phyloP scores from a whole-genome alignment of 495 filamentous ascomycete species.

The Penicillium egyptiacum region DNA sequence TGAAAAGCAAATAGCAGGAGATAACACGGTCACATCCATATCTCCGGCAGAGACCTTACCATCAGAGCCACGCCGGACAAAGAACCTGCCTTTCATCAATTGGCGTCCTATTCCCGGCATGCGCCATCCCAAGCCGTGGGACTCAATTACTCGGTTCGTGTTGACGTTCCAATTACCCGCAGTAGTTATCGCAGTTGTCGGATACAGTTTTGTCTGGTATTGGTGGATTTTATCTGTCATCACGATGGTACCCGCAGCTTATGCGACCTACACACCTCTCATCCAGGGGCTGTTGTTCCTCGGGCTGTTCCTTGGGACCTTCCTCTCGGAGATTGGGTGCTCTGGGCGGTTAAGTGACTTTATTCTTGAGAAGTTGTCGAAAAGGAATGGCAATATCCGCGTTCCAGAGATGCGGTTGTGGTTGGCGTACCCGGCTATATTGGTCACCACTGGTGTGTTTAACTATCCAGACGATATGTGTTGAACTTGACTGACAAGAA shows the following conservation, averaged over 20 bases:
- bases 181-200: constrained; percentile 46
- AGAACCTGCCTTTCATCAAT: constrained; percentile 52
- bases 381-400: constrained; percentile 45
- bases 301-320: constrained; percentile 57
- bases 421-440: constrained; percentile 57
- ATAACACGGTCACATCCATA: background rate
- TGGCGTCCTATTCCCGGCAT: constrained; percentile 53
- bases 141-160: constrained; percentile 47
- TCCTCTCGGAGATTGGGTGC: constrained; percentile 54
- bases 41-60: background rate
- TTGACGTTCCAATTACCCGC: constrained; percentile 50
- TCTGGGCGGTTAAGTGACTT: constrained; percentile 56
- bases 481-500: constrained; percentile 1
- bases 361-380: constrained; percentile 49
- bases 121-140: constrained; percentile 53
- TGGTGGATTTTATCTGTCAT: constrained; percentile 65
- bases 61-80: constrained; percentile 44
- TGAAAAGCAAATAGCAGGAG: constrained; percentile 24
- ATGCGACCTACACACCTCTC: constrained; percentile 48
- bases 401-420: constrained; percentile 61
- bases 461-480: background rate
- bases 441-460: constrained; percentile 46
- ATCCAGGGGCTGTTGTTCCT: constrained; percentile 60
- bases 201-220: constrained; percentile 60
- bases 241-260: constrained; percentile 61